Evolutionary conservation across 2,329 filamentous ascomycete genomes (phyloP).

Genomic region (Aspergillus thermomutatus): DNA sequence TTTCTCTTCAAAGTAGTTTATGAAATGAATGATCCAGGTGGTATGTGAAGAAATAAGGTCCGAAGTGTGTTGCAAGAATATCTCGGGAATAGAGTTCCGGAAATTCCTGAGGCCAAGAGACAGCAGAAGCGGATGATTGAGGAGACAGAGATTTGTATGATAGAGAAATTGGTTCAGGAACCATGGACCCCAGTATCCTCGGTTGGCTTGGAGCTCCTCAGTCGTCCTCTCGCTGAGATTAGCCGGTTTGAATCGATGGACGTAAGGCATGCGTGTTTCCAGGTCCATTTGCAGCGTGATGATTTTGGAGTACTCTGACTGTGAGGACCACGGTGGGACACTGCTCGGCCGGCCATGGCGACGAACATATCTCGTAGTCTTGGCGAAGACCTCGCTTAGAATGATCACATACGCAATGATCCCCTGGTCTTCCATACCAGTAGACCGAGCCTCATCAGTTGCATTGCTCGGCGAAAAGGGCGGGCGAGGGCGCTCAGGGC

Average conservation of each 20-base stretch:
- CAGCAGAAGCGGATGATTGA: constrained; percentile 54
- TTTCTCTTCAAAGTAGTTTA: constrained; percentile 47
- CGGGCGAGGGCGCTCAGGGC: constrained; percentile 26
- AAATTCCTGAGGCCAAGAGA: constrained; percentile 53
- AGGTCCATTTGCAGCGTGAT: constrained; percentile 51
- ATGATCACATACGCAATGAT: constrained; percentile 48
- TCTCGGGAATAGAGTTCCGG: constrained; percentile 51
- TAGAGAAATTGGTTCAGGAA: constrained; percentile 53
- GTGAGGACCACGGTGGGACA: constrained; percentile 48
- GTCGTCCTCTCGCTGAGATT: constrained; percentile 43
- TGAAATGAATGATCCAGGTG: constrained; percentile 53
- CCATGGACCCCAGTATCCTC: constrained; percentile 55
- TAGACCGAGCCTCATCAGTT: constrained; percentile 20
- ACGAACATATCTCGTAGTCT: constrained; percentile 47
- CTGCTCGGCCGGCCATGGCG: constrained; percentile 43
- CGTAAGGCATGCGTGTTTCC: constrained; percentile 50
- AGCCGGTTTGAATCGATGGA: constrained; percentile 50
- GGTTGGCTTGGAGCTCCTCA: constrained; percentile 43
- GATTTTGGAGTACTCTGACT: constrained; percentile 53
- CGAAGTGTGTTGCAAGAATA: constrained; percentile 53
- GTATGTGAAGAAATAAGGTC: constrained; percentile 52
- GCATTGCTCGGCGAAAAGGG: constrained; percentile 19
- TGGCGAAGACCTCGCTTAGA: constrained; percentile 49
- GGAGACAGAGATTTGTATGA: constrained; percentile 51
- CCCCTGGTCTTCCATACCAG: constrained; percentile 36